Base-by-base conservation (phyloP, 768 basidiomycete genomes). In the Boletus sp. region DNA sequence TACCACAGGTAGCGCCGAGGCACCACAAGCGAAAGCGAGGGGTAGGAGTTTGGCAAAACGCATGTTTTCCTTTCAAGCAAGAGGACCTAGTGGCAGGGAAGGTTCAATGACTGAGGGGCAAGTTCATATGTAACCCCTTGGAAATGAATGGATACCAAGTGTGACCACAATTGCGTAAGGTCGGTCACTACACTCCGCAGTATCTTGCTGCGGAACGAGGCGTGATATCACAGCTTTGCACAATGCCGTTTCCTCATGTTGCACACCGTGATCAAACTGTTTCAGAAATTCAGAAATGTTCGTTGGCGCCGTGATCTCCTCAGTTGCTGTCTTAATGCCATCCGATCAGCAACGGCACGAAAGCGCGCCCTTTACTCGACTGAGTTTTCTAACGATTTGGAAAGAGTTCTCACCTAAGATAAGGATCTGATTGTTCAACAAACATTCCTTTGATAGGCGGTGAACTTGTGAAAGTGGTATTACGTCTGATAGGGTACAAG, bases 401-500 rank as follows among this genome's bases (percentile, higher is more conserved):
- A 9, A 33, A 12, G 24, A 24, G 24, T 24, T 24, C 24, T 24
- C 24, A 24, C 24, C 24, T 24, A 24, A 24, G 24, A 24, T 24
- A 24, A 24, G 24, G 24, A 24, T 24, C 36, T 28, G 35, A 33
- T 39, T 29, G 24, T 33, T 40, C 37, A 46, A 44, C 42, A 32
- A 40, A 32, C 3, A 29, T 51, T 12, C 40, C 24, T n/a, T 46
- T 33, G n/a, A 46, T 10, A 18, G 12, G 35, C 11, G 8, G 3
- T 28, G 41, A 45, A 32, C 45, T 55, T 39, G 39, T 37, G 42
- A 45, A 57, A 47, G 24, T 48, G 56, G 59, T 62, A 70, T 71
- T 63, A 64, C 48, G 52, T 36, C 58, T 50, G 59, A 52, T 60
- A 63, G 50, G 39, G 33, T 66, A 72, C 70, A 70, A 48, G 12